Base-by-base conservation (phyloP, 2,329 filamentous ascomycete species). In the Colletotrichum sp. region DNA sequence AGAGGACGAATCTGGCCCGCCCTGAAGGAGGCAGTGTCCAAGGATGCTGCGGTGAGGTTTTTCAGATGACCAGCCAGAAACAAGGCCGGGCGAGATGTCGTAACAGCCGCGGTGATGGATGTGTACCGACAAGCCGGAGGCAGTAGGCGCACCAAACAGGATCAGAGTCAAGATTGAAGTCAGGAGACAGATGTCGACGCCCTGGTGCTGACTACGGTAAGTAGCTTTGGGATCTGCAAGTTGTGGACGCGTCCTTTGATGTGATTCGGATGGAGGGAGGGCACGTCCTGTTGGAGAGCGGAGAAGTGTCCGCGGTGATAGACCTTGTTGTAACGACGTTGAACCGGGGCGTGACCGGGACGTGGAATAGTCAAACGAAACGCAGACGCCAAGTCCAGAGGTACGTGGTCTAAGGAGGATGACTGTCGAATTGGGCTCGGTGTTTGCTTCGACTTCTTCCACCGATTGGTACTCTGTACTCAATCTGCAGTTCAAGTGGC, bases 171-270 rank as follows among this genome's bases (percentile, higher is more conserved):
- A 55, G 52, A 68, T 32, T 15, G 11, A 19, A 55, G 30, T 15
- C 49, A 27, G 39, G 19, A 29, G 27, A 25, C 30, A 49, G 39
- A 49, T 22, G 39, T 49, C 39, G 39, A n/a, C 39, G 39, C 39
- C 39, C 39, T 49, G 39, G 19, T 49, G 39, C 39, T 49, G 39
- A 49, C 39, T 12, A n/a, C 39, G 34, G 71, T 32, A 32, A 29
- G 71, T 32, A 32, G 59, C 59, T 32, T 30, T 11, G 57, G 59
- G 64, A 65, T 69, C 64, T 64, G 64, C 73, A 34, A 67, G 22
- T 44, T 63, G 70, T 69, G 73, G 73, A 49, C 72, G 57, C 16
- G 27, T 25, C 65, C 34, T 29, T 65, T 63, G 74, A 61, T 74
- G 44, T 52, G 74, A 52, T 69, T 59, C 44, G 44, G 34, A 64